A percentile compares a stretch with the other conserved stretches of the same genome.
Evolutionary conservation across 805 yeast genomes (phyloP).

Genomic region (Clavispora carvajalis): DNA sequence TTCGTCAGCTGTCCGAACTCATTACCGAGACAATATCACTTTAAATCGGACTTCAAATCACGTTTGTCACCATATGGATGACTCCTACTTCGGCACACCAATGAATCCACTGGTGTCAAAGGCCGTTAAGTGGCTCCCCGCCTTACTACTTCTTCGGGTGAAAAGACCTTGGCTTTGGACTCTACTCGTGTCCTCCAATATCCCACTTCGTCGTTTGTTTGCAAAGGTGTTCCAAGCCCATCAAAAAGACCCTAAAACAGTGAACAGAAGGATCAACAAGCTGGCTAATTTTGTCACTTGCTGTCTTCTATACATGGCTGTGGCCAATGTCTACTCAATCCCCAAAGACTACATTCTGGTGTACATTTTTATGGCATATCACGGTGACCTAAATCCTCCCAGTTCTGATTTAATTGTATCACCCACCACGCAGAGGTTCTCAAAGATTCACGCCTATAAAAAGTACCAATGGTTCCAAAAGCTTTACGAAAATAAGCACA

Average conservation of each 20-base stretch:
- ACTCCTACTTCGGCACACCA: constrained; percentile 7
- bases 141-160: constrained; percentile 20
- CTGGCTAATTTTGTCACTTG: constrained; percentile 22
- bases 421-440: constrained; percentile 21
- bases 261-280: constrained; percentile 14
- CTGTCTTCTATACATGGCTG: constrained; percentile 23
- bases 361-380: constrained; percentile 28
- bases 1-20: too few species aligned
- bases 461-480: constrained; percentile 12
- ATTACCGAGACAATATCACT: too few species aligned
- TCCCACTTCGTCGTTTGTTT: constrained; percentile 18
- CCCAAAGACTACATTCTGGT: constrained; percentile 37
- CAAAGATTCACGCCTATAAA: constrained; percentile 22
- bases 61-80: constrained; percentile 7
- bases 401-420: constrained; percentile 25
- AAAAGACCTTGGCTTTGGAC: constrained; percentile 24
- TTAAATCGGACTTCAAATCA: too few species aligned
- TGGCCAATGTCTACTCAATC: constrained; percentile 18
- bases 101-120: constrained; percentile 13
- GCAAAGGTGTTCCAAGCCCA: not conserved
- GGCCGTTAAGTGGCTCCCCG: constrained; percentile 25
- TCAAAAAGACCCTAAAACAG: constrained; percentile 9
- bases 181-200: constrained; percentile 29
- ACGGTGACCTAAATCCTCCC: constrained; percentile 30
- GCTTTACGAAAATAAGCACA: constrained; percentile 28